A percentile compares a stretch with the other conserved stretches of the same genome.
Conservation (phyloP, 2,329 filamentous ascomycete genomes). For the Thelonectria olida region DNA sequence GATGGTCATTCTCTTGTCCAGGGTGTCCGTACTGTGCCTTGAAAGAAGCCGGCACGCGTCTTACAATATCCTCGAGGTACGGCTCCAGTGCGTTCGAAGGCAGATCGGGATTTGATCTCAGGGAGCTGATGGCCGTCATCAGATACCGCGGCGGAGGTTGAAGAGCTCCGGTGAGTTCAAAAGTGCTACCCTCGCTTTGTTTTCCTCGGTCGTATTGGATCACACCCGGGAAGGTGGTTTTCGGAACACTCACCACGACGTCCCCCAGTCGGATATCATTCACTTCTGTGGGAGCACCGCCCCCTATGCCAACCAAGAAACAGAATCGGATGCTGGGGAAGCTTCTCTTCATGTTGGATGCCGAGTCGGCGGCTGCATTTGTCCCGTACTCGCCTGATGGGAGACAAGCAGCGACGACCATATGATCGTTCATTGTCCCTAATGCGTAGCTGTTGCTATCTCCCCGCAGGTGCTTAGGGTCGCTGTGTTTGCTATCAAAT, state of each 20-base stretch:
- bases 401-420: conserved; percentile 26
- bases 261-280: conserved; percentile 29
- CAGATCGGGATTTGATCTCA: conserved; percentile 11
- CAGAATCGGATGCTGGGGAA: conserved; percentile 13
- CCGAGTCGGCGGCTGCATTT: conserved; percentile 17
- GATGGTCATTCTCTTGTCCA: conserved; percentile 2
- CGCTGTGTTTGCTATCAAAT: conserved; percentile 14
- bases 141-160: conserved; percentile 6
- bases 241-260: conserved; percentile 24
- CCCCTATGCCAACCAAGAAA: conserved; percentile 16
- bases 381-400: conserved; percentile 24
- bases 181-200: not conserved
- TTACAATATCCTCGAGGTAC: not conserved
- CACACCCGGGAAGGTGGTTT: not conserved
- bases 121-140: conserved; percentile 13
- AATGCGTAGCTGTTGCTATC: conserved; percentile 23
- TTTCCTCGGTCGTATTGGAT: conserved; percentile 30
- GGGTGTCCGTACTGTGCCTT: conserved; percentile 1
- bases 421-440: conserved; percentile 19
- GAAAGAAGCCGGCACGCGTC: not conserved
- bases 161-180: conserved; percentile 1
- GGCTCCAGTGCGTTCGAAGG: conserved; percentile 2
- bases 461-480: not conserved
- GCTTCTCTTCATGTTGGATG: conserved; percentile 22
- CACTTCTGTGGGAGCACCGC: conserved; percentile 6